A percentile compares a stretch with the other conserved stretches of the same genome.
Evolutionary conservation across 2,329 filamentous ascomycete genomes (phyloP).

Genomic region (Exophiala dermatitidis): DNA sequence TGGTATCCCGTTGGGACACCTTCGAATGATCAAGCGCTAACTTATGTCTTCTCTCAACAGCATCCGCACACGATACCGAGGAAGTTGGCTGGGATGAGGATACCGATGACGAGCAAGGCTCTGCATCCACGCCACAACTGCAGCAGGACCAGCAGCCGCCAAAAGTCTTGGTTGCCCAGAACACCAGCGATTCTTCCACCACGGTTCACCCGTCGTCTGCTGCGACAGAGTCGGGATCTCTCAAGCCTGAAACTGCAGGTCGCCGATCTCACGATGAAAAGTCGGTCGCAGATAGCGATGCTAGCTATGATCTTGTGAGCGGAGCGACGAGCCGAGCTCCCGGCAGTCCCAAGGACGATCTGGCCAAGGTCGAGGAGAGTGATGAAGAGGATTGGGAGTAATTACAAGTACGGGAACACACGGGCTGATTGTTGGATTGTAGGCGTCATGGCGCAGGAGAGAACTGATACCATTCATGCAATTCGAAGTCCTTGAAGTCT

Average conservation of each 20-base stretch:
- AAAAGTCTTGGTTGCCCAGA: slow-evolving; percentile 25
- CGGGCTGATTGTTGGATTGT: not conserved
- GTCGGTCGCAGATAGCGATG: slow-evolving; percentile 85
- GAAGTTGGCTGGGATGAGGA: slow-evolving; percentile 65
- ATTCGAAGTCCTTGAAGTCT: too few relatives aligned
- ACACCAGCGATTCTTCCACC: slow-evolving; percentile 19
- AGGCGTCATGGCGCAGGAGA: not conserved
- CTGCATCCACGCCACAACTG: slow-evolving; percentile 38
- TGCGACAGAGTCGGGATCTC: slow-evolving; percentile 28
- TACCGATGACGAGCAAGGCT: slow-evolving; percentile 50
- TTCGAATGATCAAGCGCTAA: slow-evolving; percentile 19
- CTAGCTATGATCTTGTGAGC: slow-evolving; percentile 90
- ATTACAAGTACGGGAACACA: not conserved
- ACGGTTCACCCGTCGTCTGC: slow-evolving; percentile 29
- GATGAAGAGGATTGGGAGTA: slow-evolving; percentile 39
- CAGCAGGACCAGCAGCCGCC: slow-evolving; percentile 38
- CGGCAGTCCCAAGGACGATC: slow-evolving; percentile 52
- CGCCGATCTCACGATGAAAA: slow-evolving; percentile 78
- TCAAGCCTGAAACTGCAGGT: slow-evolving; percentile 55
- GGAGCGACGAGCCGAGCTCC: slow-evolving; percentile 72
- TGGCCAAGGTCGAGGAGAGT: slow-evolving; percentile 47
- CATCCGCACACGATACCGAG: slow-evolving; percentile 60
- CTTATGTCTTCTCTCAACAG: slow-evolving; percentile 22
- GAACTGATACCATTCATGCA: not conserved
- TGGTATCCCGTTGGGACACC: slow-evolving; percentile 30